Conservation (phyloP, 345 rosid species). For the Chamaenerion angustifolium region DNA sequence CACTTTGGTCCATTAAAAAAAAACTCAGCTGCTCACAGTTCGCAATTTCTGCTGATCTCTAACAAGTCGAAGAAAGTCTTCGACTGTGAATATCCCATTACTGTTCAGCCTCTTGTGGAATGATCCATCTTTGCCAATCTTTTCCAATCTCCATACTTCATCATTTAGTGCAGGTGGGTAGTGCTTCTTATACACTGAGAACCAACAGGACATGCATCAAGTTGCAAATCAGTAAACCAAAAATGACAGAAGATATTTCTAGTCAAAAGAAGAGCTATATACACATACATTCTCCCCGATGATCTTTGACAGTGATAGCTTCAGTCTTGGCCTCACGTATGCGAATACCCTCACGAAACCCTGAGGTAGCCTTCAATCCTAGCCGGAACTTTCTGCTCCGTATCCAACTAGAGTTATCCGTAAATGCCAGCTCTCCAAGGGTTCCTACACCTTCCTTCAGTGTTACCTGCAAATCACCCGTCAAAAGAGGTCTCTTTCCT, state of each 20-base stretch:
- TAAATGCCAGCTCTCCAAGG: slow-evolving; percentile 73
- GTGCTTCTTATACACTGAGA: slow-evolving; percentile 93
- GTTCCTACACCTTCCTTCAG: slow-evolving; percentile 99
- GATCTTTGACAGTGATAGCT: slow-evolving; percentile 94
- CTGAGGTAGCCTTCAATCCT: slow-evolving; percentile 64
- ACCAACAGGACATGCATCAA: slow-evolving; percentile 7
- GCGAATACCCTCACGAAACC: slow-evolving; percentile 69
- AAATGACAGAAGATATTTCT: background rate
- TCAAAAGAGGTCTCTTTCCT: slow-evolving; percentile 85
- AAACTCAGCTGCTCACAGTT: slow-evolving; percentile 43
- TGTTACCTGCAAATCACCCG: slow-evolving; percentile 73
- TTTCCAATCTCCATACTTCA: slow-evolving; percentile 97
- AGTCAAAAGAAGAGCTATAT: background rate
- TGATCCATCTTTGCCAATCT: slow-evolving; percentile 97
- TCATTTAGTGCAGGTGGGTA: slow-evolving; percentile 82
- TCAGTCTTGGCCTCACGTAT: slow-evolving; percentile 96
- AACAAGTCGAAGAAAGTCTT: slow-evolving; percentile 72
- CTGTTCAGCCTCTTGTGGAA: slow-evolving; percentile 74
- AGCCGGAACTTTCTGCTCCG: slow-evolving; percentile 93
- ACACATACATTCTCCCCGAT: slow-evolving; percentile 75
- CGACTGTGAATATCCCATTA: slow-evolving; percentile 39
- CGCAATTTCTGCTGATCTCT: slow-evolving; percentile 65
- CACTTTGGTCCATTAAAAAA: slow-evolving; percentile 7
- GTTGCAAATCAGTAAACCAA: slow-evolving; percentile 2
- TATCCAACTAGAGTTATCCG: slow-evolving; percentile 98